Conservation (phyloP, 2,329 filamentous ascomycete species). For the Trichoderma pleuroti region DNA sequence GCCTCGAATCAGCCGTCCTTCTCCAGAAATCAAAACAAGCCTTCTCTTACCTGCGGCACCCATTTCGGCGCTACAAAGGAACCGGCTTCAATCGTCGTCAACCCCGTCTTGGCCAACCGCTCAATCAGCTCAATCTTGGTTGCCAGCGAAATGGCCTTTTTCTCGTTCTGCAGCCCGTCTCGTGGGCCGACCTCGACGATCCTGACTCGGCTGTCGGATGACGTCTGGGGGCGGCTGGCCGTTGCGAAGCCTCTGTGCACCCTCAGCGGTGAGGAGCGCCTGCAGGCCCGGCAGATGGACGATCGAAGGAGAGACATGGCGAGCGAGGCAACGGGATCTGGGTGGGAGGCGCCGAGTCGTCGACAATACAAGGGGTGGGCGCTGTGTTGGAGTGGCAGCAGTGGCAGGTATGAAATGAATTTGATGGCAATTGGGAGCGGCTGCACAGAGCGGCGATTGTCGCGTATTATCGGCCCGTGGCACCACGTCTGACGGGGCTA, state of each 20-base stretch:
- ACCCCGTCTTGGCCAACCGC: constrained; percentile 62
- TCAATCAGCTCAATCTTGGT: constrained; percentile 77
- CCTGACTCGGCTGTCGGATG: constrained; percentile 47
- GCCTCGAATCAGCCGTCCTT: constrained; percentile 17
- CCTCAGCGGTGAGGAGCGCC: constrained; percentile 30
- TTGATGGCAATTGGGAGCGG: not conserved
- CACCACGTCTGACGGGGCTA: constrained; percentile 14
- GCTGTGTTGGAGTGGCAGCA: not conserved
- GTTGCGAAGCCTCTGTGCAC: constrained; percentile 40
- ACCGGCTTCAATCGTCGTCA: constrained; percentile 73
- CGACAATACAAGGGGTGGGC: not conserved
- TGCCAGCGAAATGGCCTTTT: constrained; percentile 62
- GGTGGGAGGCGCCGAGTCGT: not conserved
- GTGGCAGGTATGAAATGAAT: not conserved
- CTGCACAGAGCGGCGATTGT: constrained; percentile 8
- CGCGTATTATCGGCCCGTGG: constrained; percentile 20
- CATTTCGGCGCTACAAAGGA: constrained; percentile 82
- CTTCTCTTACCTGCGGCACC: constrained; percentile 65
- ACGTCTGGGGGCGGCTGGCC: constrained; percentile 29
- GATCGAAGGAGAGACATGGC: constrained; percentile 37
- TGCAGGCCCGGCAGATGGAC: constrained; percentile 39
- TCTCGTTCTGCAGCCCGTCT: constrained; percentile 86
- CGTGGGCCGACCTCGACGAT: constrained; percentile 82
- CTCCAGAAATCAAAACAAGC: not conserved
- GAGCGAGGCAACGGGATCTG: not conserved